These are phyloP conservation scores for Colletotrichum australisinense DNA, from an alignment of 2,329 filamentous ascomycete genomes.

Conservation along the genomic window DNA sequence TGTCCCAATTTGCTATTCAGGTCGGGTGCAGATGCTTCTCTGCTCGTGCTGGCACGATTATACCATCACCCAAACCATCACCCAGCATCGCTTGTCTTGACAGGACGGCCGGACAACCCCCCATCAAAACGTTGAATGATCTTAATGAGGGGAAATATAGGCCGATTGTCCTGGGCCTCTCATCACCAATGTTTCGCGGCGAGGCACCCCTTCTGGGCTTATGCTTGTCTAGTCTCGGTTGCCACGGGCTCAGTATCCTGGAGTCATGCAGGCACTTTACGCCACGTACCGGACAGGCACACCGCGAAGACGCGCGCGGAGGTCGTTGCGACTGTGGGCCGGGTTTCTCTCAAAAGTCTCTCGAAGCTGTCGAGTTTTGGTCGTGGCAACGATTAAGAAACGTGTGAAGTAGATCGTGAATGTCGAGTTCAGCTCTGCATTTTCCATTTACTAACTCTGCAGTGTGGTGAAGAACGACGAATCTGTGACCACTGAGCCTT, in stretches of 20 bases:
- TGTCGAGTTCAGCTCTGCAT: neutral
- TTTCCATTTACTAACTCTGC: neutral
- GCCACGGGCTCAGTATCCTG: slow-evolving; percentile 30
- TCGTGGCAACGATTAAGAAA: neutral
- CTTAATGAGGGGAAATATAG: slow-evolving; percentile 30
- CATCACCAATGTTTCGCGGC: slow-evolving; percentile 30
- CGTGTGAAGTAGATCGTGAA: neutral
- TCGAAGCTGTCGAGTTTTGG: neutral
- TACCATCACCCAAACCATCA: neutral
- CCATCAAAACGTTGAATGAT: neutral
- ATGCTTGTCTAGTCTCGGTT: slow-evolving; percentile 33
- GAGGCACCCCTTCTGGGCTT: slow-evolving; percentile 25
- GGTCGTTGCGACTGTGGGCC: slow-evolving; percentile 18
- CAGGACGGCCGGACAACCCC: neutral
- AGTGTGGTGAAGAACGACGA: neutral
- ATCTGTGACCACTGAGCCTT: neutral
- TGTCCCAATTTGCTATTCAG: neutral
- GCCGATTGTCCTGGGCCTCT: slow-evolving; percentile 24
- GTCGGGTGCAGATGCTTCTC: slow-evolving; percentile 11
- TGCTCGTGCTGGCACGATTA: neutral
- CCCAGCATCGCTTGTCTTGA: neutral
- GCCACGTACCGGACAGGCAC: slow-evolving; percentile 24
- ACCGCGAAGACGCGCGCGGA: slow-evolving; percentile 13
- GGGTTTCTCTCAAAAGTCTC: neutral
- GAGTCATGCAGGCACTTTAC: slow-evolving; percentile 36